phyloP scores from a whole-genome alignment of 495 filamentous ascomycete species.

The Neurospora intermedia region DNA sequence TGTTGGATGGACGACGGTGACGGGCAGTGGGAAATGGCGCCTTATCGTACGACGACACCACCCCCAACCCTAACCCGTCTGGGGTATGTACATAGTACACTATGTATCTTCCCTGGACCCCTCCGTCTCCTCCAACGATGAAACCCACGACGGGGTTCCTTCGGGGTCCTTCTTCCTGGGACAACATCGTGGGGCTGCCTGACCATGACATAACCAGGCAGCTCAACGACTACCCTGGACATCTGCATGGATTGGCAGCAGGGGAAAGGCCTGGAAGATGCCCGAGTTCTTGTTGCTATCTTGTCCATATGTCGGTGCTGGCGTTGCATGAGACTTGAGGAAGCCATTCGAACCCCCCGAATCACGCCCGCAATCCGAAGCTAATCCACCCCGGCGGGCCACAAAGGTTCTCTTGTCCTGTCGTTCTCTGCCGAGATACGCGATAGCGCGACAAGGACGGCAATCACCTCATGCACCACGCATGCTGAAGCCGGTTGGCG shows the following conservation, averaged over 20 bases:
- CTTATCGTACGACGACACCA: not conserved
- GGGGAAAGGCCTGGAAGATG: not conserved
- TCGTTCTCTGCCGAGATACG: not conserved
- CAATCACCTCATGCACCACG: not conserved
- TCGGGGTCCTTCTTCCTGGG: not conserved
- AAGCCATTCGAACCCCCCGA: not conserved
- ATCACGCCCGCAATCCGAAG: not conserved
- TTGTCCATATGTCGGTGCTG: not conserved
- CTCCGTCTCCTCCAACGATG: not conserved
- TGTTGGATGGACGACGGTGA: not conserved
- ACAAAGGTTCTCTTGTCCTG: not conserved
- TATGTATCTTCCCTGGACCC: not conserved
- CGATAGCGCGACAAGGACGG: not conserved
- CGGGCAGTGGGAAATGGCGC: not conserved
- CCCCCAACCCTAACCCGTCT: not conserved
- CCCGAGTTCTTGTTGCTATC: no score
- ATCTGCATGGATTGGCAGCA: not conserved
- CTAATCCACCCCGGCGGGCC: not conserved
- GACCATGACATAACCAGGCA: not conserved
- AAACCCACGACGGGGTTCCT: not conserved
- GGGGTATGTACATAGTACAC: not conserved
- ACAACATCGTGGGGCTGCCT: not conserved
- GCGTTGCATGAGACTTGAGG: not conserved
- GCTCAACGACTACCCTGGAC: not conserved
- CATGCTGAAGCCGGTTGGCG: not conserved